Conservation (phyloP, 2,329 filamentous ascomycete species). For the Pseudogymnoascus sp. region DNA sequence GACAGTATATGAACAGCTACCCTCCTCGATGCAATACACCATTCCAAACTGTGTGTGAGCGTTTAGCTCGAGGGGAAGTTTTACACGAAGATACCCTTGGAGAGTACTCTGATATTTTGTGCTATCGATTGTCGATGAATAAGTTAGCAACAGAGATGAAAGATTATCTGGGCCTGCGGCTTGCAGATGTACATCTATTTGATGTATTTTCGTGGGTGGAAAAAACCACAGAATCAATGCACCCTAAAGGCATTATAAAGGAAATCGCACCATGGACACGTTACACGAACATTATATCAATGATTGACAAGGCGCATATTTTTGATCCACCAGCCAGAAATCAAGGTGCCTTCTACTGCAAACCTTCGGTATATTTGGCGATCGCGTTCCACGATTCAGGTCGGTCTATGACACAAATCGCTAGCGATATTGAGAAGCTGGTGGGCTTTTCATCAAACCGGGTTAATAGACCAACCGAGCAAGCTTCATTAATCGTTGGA, state of each 20-base stretch:
- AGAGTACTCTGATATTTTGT: background rate
- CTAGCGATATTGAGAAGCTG: background rate
- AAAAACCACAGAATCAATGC: too few species aligned
- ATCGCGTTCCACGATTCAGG: background rate
- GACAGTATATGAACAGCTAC: background rate
- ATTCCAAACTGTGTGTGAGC: background rate
- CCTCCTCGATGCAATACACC: background rate
- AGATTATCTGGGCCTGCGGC: background rate
- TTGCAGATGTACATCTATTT: background rate
- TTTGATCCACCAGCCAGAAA: background rate
- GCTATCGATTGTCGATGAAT: background rate
- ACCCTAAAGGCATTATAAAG: background rate
- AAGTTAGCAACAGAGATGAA: background rate
- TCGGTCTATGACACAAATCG: background rate
- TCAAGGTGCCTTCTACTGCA: background rate
- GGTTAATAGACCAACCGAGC: too few species aligned
- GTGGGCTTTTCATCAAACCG: too few species aligned
- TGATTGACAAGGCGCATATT: background rate
- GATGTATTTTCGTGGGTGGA: background rate
- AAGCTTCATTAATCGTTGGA: too few species aligned
- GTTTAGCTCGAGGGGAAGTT: background rate
- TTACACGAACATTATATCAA: background rate
- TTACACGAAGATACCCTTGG: background rate
- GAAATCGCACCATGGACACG: background rate
- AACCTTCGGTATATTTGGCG: background rate